Evolutionary conservation across 2,329 filamentous ascomycete genomes (phyloP), one percentile per base, ranked within the genome.

Genomic region (Fusarium illudens): DNA sequence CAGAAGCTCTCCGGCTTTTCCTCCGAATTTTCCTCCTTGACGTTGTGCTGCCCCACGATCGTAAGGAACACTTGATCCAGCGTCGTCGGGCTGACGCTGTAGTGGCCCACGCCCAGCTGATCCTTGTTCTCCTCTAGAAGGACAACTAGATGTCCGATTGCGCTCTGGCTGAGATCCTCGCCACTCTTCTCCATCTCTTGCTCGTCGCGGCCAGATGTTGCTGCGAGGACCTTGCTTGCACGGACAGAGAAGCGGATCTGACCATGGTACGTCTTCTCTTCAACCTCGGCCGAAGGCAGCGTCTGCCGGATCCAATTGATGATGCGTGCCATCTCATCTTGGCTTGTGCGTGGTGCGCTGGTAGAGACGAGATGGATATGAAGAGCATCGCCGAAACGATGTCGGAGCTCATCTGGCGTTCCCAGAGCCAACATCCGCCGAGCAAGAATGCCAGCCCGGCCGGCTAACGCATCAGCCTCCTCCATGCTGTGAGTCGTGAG

Each of bases 401-500:
- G 84, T 8, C 94, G 85, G 4, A 97, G 83, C 60, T 89, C 82
- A 32, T 93, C 89, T 1, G 89, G 90, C 0, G 90, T 91, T 4
- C 94, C 94, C 9, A 96, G 84, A 0, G 94, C 94, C 20, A 97
- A 84, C 93, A 97, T 96, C 30, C 89, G 86, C 71, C 88, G 87
- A 9, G 94, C 92, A 80, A 98, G 89, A 70, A 98, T 97, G 12
- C 93, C 95, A 0, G 92, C 93, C 2, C 93, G 86, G 29, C 89
- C 89, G 0, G 94, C 94, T 3, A 98, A 84, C 1, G 94, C 94
- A 74, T 97, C 93, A 0, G 94, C 95, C 79, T 97, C 95, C 77
- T 97, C 94, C 94, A 97, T 97, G 50, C 89, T 92, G 78, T 98
- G 95, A 0, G 95, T 97, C 0, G 95, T 97, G 17, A 98, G 85